phyloP scores from a whole-genome alignment of 805 yeast species.

The Kodamaea neixiangensis region DNA sequence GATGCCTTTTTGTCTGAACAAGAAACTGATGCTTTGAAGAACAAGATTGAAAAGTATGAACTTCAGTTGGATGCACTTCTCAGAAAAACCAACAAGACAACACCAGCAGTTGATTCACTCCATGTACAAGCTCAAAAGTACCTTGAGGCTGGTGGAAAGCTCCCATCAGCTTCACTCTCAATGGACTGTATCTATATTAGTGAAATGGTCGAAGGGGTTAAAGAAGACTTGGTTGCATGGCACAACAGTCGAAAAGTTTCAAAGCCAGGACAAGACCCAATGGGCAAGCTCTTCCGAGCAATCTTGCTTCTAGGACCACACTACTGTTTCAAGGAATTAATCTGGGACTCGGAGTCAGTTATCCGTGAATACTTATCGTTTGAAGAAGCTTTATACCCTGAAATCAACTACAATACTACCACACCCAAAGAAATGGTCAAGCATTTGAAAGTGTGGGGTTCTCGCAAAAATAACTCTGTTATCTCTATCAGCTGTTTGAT shows the following conservation, averaged over 20 bases:
- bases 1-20: slow-evolving; percentile 3
- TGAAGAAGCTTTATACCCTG: slow-evolving; percentile 16
- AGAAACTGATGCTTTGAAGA: slow-evolving; percentile 6
- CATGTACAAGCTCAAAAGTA: slow-evolving; percentile 25
- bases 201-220: neutral
- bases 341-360: slow-evolving; percentile 4
- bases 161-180: slow-evolving; percentile 22
- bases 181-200: slow-evolving; percentile 14
- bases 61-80: slow-evolving; percentile 4
- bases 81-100: neutral
- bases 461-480: neutral
- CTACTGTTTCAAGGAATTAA: slow-evolving; percentile 15
- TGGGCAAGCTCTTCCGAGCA: slow-evolving; percentile 13
- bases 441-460: slow-evolving; percentile 11
- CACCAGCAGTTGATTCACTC: slow-evolving; percentile 10
- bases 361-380: slow-evolving; percentile 11
- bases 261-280: neutral
- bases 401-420: slow-evolving; percentile 16
- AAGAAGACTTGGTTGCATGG: neutral
- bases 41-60: slow-evolving; percentile 9
- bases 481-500: slow-evolving; percentile 9
- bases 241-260: neutral
- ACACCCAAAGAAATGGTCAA: slow-evolving; percentile 14
- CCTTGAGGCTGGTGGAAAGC: slow-evolving; percentile 15
- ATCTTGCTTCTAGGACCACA: slow-evolving; percentile 18